Evolutionary conservation across 1,139 yeast species (phyloP), one percentile per base, ranked within the genome.

Genomic region (Diutina catenulata): DNA sequence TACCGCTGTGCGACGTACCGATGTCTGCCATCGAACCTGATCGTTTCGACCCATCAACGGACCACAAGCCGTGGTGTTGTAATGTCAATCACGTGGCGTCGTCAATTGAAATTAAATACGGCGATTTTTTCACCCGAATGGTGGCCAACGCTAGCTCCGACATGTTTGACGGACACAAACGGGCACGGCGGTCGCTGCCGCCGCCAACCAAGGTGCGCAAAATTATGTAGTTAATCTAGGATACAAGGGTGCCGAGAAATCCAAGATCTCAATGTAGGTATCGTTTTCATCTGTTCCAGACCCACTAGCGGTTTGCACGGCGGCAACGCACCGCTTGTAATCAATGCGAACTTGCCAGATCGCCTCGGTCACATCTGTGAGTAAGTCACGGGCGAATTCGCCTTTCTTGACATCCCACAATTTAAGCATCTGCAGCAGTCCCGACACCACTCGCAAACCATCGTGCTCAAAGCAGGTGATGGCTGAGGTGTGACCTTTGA

Each of bases 311-410:
- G 79, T 70, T 65, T 80, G 83, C n/a, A 88, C 94, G 0, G 98
- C 98, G 16, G 94, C 93, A 28, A 91, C 86, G 52, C 97, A 82
- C 38, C 91, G 68, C 42, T 82, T 72, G 45, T 77, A 76, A 53
- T 86, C 94, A 51, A 87, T 83, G 47, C 83, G 74, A 2, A 91
- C 95, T 49, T 93, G 95, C 98, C 98, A 91, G 23, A 91, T 87
- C 24, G 86, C 81, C 6, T 84, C 87, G 14, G 87, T 71, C 22
- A 79, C 79, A 52, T 82, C 94, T 3, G 73, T 67, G 40, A 87
- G 63, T 41, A 91, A 60, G 48, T 87, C 91, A 42, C 93, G 70
- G 5, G 86, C 76, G 44, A 80, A 72, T 47, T 68, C 67, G 0
- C 97, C 98, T 2, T 79, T 76, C 47, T 76, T 70, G 26, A 86